Conservation (phyloP, 495 filamentous ascomycete genomes). For the Neurospora sp. region DNA sequence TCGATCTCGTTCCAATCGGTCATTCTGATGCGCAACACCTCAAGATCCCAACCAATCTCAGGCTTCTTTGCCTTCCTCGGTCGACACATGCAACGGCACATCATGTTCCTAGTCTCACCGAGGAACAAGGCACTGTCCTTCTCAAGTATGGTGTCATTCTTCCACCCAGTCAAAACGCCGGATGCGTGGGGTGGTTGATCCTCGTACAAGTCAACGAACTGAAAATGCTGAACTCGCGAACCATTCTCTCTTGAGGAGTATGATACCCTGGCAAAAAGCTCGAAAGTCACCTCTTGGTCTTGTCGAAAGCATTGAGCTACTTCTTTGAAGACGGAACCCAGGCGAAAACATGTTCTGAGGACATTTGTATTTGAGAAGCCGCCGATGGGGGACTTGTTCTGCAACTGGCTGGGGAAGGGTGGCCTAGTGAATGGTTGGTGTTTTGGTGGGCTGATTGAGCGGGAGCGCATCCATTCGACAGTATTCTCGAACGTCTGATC, state of each 20-base stretch:
- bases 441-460: not conserved
- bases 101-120: constrained; percentile 9
- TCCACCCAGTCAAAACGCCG: constrained; percentile 42
- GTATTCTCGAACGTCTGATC: not conserved
- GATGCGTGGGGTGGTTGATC: constrained; percentile 41
- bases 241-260: constrained; percentile 38
- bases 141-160: constrained; percentile 34
- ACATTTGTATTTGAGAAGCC: constrained; percentile 37
- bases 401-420: constrained; percentile 36
- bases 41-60: constrained; percentile 31
- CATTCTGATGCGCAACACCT: constrained; percentile 44
- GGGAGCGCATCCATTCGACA: not conserved
- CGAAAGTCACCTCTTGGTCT: constrained; percentile 39
- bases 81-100: constrained; percentile 45
- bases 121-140: constrained; percentile 36
- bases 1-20: constrained; percentile 43
- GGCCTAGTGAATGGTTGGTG: constrained; percentile 34
- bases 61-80: constrained; percentile 33
- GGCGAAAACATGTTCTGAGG: constrained; percentile 51
- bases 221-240: constrained; percentile 43
- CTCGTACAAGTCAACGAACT: constrained; percentile 50
- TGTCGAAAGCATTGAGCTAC: constrained; percentile 23
- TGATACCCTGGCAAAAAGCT: constrained; percentile 48
- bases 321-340: constrained; percentile 44
- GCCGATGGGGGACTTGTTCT: constrained; percentile 41